phyloP scores from a whole-genome alignment of 306 rosid genomes.

The Quillaja saponaria region DNA sequence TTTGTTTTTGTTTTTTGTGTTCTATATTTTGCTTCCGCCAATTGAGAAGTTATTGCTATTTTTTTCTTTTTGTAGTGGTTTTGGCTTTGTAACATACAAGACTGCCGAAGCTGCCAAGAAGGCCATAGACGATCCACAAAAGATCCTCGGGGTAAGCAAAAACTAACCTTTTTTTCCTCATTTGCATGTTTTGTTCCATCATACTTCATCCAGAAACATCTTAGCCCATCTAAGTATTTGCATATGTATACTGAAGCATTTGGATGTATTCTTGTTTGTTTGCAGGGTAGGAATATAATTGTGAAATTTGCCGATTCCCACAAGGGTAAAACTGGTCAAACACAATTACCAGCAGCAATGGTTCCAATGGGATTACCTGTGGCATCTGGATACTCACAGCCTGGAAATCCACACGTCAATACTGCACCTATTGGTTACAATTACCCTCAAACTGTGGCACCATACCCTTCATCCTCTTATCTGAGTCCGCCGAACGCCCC shows the following conservation, averaged over 20 bases:
- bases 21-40: no score
- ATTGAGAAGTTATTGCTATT: constrained; percentile 26
- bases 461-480: constrained; percentile 57
- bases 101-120: constrained; percentile 69
- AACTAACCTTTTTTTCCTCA: not conserved
- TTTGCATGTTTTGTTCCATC: no score
- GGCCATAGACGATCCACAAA: constrained; percentile 71
- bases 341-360: constrained; percentile 41
- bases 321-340: constrained; percentile 56
- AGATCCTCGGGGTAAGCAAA: constrained; percentile 64
- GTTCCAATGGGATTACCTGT: constrained; percentile 57
- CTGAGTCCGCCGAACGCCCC: constrained; percentile 47
- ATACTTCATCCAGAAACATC: no score
- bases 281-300: constrained; percentile 69
- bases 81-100: constrained; percentile 77
- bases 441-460: constrained; percentile 55
- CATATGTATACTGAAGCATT: no score
- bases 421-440: constrained; percentile 43
- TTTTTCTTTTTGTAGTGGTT: constrained; percentile 53
- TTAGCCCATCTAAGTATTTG: no score
- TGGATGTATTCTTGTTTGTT: constrained; percentile 1
- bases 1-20: not conserved
- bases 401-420: constrained; percentile 47
- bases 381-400: constrained; percentile 59
- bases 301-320: constrained; percentile 76